Percentiles rank a stretch among this genome's conserved stretches.
phyloP scores from a whole-genome alignment of 768 basidiomycete species.

The Leccinum disarticulatum region DNA sequence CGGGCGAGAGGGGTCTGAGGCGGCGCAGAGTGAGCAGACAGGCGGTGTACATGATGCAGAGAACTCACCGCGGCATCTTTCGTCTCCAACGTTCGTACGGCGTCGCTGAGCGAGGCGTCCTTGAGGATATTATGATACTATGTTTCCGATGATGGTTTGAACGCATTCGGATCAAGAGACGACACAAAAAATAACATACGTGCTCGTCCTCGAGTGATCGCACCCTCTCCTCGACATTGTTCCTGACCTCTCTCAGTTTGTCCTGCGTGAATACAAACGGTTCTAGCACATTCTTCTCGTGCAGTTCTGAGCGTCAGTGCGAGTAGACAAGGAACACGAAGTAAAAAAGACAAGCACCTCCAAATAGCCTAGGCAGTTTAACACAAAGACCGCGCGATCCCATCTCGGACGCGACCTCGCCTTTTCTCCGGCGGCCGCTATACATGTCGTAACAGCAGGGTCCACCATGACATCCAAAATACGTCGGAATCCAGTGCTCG shows the following conservation, averaged over 20 bases:
- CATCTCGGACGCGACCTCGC: constrained; percentile 55
- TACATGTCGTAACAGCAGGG: constrained; percentile 78
- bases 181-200: constrained; percentile 46
- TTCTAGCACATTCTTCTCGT: constrained; percentile 57
- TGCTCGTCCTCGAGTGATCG: constrained; percentile 75
- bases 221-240: constrained; percentile 61
- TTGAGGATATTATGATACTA: constrained; percentile 27
- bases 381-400: constrained; percentile 80
- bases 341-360: constrained; percentile 49
- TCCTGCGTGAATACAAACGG: constrained; percentile 65
- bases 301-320: background rate
- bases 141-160: background rate
- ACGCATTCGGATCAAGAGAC: background rate
- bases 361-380: constrained; percentile 85
- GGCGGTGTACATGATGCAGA: background rate
- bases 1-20: constrained; percentile 73
- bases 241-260: constrained; percentile 59
- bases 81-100: constrained; percentile 22
- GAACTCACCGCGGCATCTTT: constrained; percentile 22
- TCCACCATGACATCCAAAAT: constrained; percentile 85
- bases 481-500: constrained; percentile 24
- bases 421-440: constrained; percentile 65
- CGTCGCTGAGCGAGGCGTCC: constrained; percentile 30
- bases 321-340: constrained; percentile 1
- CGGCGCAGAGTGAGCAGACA: background rate